Base-by-base conservation (phyloP, 345 rosid species). In the Acer saccharum region DNA sequence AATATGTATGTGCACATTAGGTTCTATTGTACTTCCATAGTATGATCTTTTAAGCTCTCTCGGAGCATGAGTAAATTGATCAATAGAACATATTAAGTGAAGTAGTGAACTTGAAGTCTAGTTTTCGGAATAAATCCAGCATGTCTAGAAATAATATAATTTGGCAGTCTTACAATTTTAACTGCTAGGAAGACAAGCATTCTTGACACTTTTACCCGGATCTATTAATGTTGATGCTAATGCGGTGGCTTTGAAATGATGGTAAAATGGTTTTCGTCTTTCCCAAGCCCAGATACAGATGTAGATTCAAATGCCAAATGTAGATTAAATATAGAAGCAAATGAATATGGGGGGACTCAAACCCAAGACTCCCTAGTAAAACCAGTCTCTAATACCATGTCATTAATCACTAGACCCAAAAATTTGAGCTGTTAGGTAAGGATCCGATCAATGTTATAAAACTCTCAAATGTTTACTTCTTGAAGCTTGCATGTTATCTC, bases 221-320 rank as follows among this genome's bases (percentile, higher is more conserved):
- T 6, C 4, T 20, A 57, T 57, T 57, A n/a, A 57, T 57, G 23
- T 57, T 18, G 64, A 21, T 60, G 27, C 64, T 60, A n/a, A 60
- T n/a, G 64, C 64, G 9, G 64, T 60, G 64, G 64, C 64, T 60
- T 60, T 58, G 63, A 58, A 58, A 58, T 58, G 27, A 60, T 20
- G 13, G 64, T 60, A 60, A 60, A 18, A 0, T 7, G 10, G 20
- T 60, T 60, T 18, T 21, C 0, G 11, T 18, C 27, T 60, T 20
- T 18, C 21, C 5, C 21, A 60, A n/a, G 27, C 12, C n/a, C 17
- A 52, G 7, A 21, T 7, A 18, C 21, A 20, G 64, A 20, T 60
- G 12, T 12, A 60, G 64, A n/a, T 54, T 16, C n/a, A 16, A 60
- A 60, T 20, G 2, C 27, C 27, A 60, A 54, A 60, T 60, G 27